These are phyloP conservation scores for Xylaria venustula DNA, from an alignment of 495 filamentous ascomycete genomes.

Conservation along the genomic window DNA sequence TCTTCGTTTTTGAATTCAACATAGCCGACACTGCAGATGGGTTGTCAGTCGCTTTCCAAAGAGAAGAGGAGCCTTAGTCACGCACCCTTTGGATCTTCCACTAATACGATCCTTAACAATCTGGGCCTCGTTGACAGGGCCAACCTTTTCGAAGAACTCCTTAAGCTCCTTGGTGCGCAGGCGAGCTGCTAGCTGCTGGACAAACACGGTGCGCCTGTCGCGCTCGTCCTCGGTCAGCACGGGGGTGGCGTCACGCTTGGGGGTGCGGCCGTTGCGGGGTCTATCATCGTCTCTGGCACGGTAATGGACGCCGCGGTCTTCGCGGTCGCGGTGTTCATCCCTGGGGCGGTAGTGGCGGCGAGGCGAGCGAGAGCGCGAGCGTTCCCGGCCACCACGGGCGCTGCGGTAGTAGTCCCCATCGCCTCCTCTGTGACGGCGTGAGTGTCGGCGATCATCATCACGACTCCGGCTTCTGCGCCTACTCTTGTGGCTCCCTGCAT, in stretches of 20 bases:
- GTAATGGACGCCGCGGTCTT: conserved; percentile 41
- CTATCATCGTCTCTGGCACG: conserved; percentile 55
- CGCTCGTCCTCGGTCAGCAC: conserved; percentile 92
- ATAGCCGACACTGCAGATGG: conserved; percentile 79
- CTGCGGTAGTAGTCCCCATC: conserved; percentile 76
- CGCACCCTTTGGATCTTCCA: conserved; percentile 95
- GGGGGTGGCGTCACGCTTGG: conserved; percentile 48
- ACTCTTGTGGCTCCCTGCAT: conserved; percentile 81
- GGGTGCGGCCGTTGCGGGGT: conserved; percentile 49
- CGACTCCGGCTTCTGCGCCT: conserved; percentile 80
- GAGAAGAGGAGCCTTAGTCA: conserved; percentile 15
- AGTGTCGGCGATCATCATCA: conserved; percentile 73
- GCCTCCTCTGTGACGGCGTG: conserved; percentile 73
- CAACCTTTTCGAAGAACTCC: conserved; percentile 94
- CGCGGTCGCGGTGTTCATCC: conserved; percentile 55
- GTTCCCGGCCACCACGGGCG: conserved; percentile 56
- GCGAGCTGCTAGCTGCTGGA: conserved; percentile 93
- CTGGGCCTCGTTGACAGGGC: conserved; percentile 94
- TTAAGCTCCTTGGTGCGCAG: conserved; percentile 90
- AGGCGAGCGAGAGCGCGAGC: conserved; percentile 74
- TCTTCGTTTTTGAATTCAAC: conserved; percentile 98
- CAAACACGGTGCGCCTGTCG: conserved; percentile 95
- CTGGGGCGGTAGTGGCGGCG: conserved; percentile 75
- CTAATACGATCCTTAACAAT: conserved; percentile 99
- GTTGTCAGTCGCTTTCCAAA: conserved; percentile 32